phyloP scores from a whole-genome alignment of 2,329 filamentous ascomycete genomes.

The Purpureocillium takamizusanense region DNA sequence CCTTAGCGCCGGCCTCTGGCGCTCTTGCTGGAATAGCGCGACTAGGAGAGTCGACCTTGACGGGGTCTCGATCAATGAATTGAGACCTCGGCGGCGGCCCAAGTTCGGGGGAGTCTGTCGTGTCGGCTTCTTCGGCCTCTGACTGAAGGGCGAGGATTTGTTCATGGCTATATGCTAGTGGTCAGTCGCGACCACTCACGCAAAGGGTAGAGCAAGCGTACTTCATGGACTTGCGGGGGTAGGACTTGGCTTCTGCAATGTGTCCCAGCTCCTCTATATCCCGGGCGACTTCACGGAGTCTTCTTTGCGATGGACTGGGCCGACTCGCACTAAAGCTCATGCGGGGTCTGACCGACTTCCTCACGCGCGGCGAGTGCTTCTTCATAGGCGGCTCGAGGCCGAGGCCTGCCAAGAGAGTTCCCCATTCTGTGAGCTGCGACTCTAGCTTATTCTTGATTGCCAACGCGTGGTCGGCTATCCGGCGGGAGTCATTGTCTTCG shows the following conservation, averaged over 20 bases:
- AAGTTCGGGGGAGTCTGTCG: slow-evolving; percentile 58
- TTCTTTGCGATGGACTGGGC: slow-evolving; percentile 44
- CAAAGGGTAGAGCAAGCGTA: slow-evolving; percentile 26
- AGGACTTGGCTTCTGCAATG: slow-evolving; percentile 62
- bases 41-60: slow-evolving; percentile 42
- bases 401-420: slow-evolving; percentile 55
- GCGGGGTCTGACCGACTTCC: slow-evolving; percentile 30
- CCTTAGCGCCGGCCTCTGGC: slow-evolving; percentile 13
- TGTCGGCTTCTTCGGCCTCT: slow-evolving; percentile 30
- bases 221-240: slow-evolving; percentile 60
- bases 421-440: slow-evolving; percentile 62
- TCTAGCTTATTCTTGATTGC: slow-evolving; percentile 65
- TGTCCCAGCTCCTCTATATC: slow-evolving; percentile 41
- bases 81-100: slow-evolving; percentile 53
- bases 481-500: slow-evolving; percentile 48
- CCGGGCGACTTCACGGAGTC: slow-evolving; percentile 46
- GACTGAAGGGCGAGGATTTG: slow-evolving; percentile 53
- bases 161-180: slow-evolving; percentile 34
- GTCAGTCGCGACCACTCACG: not conserved
- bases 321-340: slow-evolving; percentile 28
- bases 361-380: slow-evolving; percentile 29
- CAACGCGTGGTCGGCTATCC: slow-evolving; percentile 56
- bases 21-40: slow-evolving; percentile 9
- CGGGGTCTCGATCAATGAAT: slow-evolving; percentile 46
- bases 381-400: slow-evolving; percentile 51